Conservation (phyloP, 2,329 filamentous ascomycete species). For the Diplodia intermedia region DNA sequence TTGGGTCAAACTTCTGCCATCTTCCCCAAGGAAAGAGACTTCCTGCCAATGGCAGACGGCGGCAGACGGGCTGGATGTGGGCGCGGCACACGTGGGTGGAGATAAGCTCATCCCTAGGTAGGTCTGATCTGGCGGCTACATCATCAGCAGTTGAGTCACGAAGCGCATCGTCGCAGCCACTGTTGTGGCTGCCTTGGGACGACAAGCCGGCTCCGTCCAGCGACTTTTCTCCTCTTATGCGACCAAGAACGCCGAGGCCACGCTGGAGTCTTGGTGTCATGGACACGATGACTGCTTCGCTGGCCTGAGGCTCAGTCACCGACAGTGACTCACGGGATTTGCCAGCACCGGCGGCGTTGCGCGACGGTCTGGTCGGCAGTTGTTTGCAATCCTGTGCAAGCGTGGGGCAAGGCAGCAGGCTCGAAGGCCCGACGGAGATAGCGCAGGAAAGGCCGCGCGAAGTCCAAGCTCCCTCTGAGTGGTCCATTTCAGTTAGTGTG, state of each 20-base stretch:
- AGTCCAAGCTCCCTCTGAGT: slow-evolving; percentile 13
- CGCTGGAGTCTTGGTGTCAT: neutral
- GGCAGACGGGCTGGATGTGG: no score
- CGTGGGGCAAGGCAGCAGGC: slow-evolving; percentile 11
- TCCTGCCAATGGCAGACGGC: no score
- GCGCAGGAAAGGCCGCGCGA: slow-evolving; percentile 11
- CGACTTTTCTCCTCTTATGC: neutral
- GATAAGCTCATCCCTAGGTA: no score
- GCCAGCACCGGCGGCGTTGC: neutral
- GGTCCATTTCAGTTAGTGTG: slow-evolving; percentile 14
- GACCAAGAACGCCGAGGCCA: neutral
- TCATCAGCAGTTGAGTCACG: no score
- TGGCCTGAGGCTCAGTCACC: neutral
- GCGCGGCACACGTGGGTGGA: no score
- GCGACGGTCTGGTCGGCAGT: neutral
- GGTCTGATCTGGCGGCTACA: no score
- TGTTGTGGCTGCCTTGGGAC: no score
- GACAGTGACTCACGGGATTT: neutral
- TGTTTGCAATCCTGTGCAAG: neutral
- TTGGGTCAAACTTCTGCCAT: no score
- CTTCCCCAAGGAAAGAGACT: no score
- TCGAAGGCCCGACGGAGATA: slow-evolving; percentile 26
- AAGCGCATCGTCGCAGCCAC: no score
- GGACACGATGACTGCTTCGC: neutral
- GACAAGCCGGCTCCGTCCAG: no score